A percentile compares a stretch with the other conserved stretches of the same genome.
Evolutionary conservation across 306 rosid genomes (phyloP).

Genomic region (Inga leiocalycina): DNA sequence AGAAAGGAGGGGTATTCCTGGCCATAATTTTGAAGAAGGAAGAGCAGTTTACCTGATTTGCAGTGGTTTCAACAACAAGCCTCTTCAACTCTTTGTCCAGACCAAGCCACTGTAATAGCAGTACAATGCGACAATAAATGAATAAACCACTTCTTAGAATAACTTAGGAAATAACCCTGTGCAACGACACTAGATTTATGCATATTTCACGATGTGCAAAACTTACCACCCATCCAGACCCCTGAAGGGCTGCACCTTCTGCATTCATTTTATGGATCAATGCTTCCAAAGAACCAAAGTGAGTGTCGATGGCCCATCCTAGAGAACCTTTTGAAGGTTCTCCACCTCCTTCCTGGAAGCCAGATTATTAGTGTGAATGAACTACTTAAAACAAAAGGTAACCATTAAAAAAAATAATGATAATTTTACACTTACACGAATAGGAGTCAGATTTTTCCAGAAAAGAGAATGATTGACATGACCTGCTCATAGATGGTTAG

Average conservation of each 20-base stretch:
- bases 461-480: constrained; percentile 84
- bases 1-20: not conserved
- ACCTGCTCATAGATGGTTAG: constrained; percentile 52
- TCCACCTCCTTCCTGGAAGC: constrained; percentile 92
- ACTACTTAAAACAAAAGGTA: not conserved
- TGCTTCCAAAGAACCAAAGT: constrained; percentile 73
- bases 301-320: constrained; percentile 86
- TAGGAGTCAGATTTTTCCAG: constrained; percentile 79
- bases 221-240: constrained; percentile 99
- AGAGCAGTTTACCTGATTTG: constrained; percentile 34
- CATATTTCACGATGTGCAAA: constrained; percentile 33
- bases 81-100: constrained; percentile 84
- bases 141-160: constrained; percentile 16
- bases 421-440: constrained; percentile 48
- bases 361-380: constrained; percentile 13
- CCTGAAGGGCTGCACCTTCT: constrained; percentile 96
- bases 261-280: constrained; percentile 67
- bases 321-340: constrained; percentile 75
- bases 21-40: not conserved
- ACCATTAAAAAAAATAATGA: not conserved
- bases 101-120: constrained; percentile 88
- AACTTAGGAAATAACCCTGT: constrained; percentile 4
- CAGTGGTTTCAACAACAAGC: constrained; percentile 91
- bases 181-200: constrained; percentile 16
- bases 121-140: constrained; percentile 20